phyloP scores from a whole-genome alignment of 148 eudicot species.

The Chenopodium formosanum region DNA sequence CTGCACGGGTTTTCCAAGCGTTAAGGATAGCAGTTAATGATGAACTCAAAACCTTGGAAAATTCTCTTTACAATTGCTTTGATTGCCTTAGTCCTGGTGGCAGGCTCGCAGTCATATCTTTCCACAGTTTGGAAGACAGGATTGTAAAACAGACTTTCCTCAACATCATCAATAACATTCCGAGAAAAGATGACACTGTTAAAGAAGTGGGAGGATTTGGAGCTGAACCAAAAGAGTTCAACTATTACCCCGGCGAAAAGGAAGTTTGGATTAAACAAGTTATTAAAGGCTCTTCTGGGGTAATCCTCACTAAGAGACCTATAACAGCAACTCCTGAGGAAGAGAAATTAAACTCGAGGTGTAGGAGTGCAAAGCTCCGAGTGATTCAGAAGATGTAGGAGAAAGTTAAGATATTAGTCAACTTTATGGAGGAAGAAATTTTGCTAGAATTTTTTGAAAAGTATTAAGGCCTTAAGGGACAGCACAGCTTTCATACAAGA shows the following conservation, averaged over 20 bases:
- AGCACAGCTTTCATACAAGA: neutral
- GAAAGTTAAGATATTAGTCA: neutral
- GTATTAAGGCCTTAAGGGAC: neutral
- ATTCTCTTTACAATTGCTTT: conserved; percentile 62
- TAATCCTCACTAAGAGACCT: conserved; percentile 85
- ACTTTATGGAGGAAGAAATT: neutral
- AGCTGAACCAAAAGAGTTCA: conserved; percentile 12
- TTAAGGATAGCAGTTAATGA: conserved; percentile 95
- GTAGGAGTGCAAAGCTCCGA: conserved; percentile 92
- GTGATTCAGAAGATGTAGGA: conserved; percentile 62
- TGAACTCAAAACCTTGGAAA: conserved; percentile 73
- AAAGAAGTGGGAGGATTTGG: conserved; percentile 4
- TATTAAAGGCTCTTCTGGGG: conserved; percentile 55
- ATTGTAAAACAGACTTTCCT: conserved; percentile 94
- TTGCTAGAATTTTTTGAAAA: neutral
- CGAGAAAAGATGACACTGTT: conserved; percentile 16
- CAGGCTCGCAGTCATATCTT: conserved; percentile 93
- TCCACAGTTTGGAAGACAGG: conserved; percentile 97
- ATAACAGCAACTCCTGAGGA: conserved; percentile 72
- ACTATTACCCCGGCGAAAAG: conserved; percentile 21
- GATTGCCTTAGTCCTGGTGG: conserved; percentile 85
- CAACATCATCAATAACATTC: conserved; percentile 39
- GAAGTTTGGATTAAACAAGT: conserved; percentile 75
- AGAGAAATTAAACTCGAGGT: conserved; percentile 72
- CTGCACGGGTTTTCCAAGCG: conserved; percentile 97